A percentile compares a stretch with the other conserved stretches of the same genome.
phyloP scores from a whole-genome alignment of 108 stramenopile genomes.

The Pseudonitzschia pungens region DNA sequence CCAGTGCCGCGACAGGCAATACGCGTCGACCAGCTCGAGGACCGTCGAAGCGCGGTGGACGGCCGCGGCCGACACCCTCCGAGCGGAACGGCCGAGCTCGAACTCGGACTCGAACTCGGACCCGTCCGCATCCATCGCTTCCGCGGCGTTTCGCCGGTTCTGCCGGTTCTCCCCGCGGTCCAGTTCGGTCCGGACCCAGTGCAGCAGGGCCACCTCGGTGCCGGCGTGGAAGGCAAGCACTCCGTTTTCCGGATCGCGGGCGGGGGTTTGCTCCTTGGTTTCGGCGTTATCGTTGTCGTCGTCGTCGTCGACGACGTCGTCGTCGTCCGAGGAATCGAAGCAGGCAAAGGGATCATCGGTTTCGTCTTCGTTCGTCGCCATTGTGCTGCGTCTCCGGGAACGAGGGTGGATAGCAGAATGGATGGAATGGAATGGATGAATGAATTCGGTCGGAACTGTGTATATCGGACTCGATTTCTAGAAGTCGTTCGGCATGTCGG shows the following conservation, averaged over 20 bases:
- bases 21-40: conserved; percentile 62
- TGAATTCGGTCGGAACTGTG: background rate
- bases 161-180: background rate
- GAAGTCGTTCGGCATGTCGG: too few relatives aligned
- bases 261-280: background rate
- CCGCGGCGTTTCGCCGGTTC: too few relatives aligned
- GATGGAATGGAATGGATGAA: background rate
- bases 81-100: too few relatives aligned
- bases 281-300: background rate
- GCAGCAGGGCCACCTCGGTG: conserved; percentile 62
- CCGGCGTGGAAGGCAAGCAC: conserved; percentile 57
- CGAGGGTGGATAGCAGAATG: too few relatives aligned
- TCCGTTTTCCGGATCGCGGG: conserved; percentile 53
- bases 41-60: conserved; percentile 5
- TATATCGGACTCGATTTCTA: background rate
- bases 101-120: conserved; percentile 5
- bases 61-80: background rate
- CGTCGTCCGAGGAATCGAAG: conserved; percentile 45
- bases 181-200: conserved; percentile 53
- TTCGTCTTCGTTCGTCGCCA: background rate
- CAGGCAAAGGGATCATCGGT: conserved; percentile 46
- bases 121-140: too few relatives aligned
- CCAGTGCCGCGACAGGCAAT: conserved; percentile 80
- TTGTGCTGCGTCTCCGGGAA: background rate
- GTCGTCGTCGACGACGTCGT: conserved; percentile 18